phyloP scores from a whole-genome alignment of 2,329 filamentous ascomycete species.

The Beauveria australis region DNA sequence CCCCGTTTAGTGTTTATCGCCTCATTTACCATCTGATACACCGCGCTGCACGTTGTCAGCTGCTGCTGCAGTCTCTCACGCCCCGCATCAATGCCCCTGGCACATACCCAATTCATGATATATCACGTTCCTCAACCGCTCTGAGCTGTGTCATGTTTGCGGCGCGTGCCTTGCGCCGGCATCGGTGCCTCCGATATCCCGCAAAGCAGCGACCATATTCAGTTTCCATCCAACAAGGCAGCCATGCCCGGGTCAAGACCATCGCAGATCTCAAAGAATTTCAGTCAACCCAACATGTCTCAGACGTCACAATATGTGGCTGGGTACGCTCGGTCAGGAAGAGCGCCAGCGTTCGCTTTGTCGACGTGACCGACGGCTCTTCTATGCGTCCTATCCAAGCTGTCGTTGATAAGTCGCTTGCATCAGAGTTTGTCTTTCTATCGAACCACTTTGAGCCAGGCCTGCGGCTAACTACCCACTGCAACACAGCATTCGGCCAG shows the following conservation, averaged over 20 bases:
- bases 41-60: not conserved
- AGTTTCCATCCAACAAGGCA: conserved; percentile 21
- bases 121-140: not conserved
- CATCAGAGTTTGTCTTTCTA: conserved; percentile 54
- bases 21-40: not conserved
- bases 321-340: conserved; percentile 78
- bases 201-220: conserved; percentile 22
- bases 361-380: conserved; percentile 80
- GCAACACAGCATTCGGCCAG: conserved; percentile 62
- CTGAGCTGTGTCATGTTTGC: not conserved
- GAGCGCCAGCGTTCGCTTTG: conserved; percentile 78
- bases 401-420: conserved; percentile 63
- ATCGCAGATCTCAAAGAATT: conserved; percentile 50
- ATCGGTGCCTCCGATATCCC: not conserved
- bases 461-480: conserved; percentile 21
- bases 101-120: not conserved
- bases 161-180: not conserved
- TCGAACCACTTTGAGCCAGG: conserved; percentile 14
- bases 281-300: conserved; percentile 34
- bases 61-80: not conserved
- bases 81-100: not conserved
- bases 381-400: conserved; percentile 72
- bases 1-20: not conserved
- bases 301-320: conserved; percentile 59
- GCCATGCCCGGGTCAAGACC: conserved; percentile 29